phyloP scores from a whole-genome alignment of 306 rosid genomes.

The Glycyrrhiza uralensis region DNA sequence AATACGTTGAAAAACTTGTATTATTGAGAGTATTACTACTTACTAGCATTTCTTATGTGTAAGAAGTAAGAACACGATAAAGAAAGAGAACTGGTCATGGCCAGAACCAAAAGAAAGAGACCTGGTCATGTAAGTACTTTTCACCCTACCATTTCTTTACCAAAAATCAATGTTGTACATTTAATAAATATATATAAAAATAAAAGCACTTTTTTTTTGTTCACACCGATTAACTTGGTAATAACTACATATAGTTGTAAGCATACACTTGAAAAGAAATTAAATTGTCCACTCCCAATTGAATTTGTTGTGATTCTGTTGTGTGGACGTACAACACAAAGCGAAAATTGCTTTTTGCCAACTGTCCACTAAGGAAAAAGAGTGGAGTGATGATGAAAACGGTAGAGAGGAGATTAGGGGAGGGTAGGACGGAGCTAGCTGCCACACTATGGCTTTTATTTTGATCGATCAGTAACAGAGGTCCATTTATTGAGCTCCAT shows the following conservation, averaged over 20 bases:
- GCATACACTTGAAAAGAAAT: background rate
- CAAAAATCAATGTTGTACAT: no score
- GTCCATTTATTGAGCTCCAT: conserved; percentile 33
- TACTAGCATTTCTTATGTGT: no score
- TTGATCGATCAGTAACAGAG: conserved; percentile 25
- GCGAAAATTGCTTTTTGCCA: conserved; percentile 37
- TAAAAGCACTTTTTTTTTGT: background rate
- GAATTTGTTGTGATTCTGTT: background rate
- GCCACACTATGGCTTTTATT: conserved; percentile 26
- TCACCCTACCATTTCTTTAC: no score
- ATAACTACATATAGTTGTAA: no score
- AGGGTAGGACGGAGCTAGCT: conserved; percentile 28
- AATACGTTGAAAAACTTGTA: no score
- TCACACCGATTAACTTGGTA: background rate
- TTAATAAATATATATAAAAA: no score
- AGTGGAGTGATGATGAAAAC: conserved; percentile 37
- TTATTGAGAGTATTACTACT: no score
- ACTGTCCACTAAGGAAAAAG: conserved; percentile 42
- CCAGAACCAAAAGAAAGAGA: no score
- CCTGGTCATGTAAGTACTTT: no score
- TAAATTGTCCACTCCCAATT: background rate
- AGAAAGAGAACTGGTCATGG: no score
- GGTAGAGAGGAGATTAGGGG: background rate
- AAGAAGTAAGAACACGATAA: no score
- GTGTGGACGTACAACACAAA: conserved; percentile 8